A percentile compares a stretch with the other conserved stretches of the same genome.
Conservation (phyloP, 2,329 filamentous ascomycete genomes). For the Cladobotryum mycophilum region DNA sequence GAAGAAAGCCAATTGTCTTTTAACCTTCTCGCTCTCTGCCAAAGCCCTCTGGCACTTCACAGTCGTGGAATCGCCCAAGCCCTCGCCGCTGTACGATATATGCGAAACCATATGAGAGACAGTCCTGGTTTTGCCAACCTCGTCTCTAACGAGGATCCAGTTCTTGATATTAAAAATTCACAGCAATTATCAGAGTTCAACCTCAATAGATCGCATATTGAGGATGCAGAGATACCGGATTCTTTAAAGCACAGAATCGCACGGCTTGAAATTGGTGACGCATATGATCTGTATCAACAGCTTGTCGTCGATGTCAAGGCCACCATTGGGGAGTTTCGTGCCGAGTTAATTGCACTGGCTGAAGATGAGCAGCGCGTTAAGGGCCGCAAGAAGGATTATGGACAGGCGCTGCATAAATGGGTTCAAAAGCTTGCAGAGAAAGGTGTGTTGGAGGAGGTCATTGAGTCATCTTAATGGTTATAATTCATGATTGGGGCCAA, state of each 20-base stretch:
- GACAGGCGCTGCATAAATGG: slow-evolving; percentile 62
- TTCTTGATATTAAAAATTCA: slow-evolving; percentile 19
- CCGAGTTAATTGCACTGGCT: slow-evolving; percentile 39
- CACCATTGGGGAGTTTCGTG: slow-evolving; percentile 39
- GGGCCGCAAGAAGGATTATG: slow-evolving; percentile 60
- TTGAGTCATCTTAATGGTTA: slow-evolving; percentile 10
- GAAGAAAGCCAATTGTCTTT: slow-evolving; percentile 64
- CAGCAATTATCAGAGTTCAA: slow-evolving; percentile 25
- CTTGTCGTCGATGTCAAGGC: slow-evolving; percentile 36
- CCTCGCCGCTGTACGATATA: slow-evolving; percentile 31
- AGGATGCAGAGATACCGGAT: slow-evolving; percentile 15
- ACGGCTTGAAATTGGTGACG: slow-evolving; percentile 16
- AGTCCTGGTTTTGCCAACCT: slow-evolving; percentile 17
- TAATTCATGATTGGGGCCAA: too few relatives aligned
- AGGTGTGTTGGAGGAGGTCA: slow-evolving; percentile 46
- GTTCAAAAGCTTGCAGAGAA: slow-evolving; percentile 62
- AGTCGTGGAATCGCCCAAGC: slow-evolving; percentile 40
- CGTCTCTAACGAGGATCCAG: slow-evolving; percentile 15
- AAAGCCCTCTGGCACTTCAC: slow-evolving; percentile 52
- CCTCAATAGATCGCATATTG: slow-evolving; percentile 21
- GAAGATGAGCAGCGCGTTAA: slow-evolving; percentile 47
- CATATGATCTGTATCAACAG: slow-evolving; percentile 31
- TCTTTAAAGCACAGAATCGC: slow-evolving; percentile 13
- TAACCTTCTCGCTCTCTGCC: slow-evolving; percentile 68
- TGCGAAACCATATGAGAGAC: slow-evolving; percentile 29